A percentile compares a stretch with the other conserved stretches of the same genome.
These are phyloP conservation scores for Panicum hallii DNA, from an alignment of 202 grass and related monocot species.

Conservation along the genomic window DNA sequence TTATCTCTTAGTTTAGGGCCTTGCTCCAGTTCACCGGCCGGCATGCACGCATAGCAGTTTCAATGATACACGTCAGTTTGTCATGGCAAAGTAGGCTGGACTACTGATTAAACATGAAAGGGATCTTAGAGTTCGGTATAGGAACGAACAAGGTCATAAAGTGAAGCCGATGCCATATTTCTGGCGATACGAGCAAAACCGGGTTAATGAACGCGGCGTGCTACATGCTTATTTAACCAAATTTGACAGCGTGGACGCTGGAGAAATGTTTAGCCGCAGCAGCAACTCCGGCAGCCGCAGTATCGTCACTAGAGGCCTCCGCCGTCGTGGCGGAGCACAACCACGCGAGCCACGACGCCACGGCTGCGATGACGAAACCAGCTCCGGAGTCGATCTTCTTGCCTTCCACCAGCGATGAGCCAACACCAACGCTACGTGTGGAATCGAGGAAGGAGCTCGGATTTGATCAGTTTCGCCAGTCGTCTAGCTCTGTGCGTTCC, in stretches of 20 bases:
- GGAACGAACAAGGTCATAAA: no score
- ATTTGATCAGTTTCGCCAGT: not conserved
- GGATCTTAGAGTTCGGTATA: no score
- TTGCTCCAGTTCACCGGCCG: no score
- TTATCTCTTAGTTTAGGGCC: no score
- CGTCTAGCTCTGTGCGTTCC: not conserved
- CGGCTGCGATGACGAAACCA: not conserved
- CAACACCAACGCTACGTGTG: not conserved
- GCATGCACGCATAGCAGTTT: no score
- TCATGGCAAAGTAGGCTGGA: no score
- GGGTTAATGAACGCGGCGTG: not conserved
- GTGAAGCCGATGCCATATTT: no score
- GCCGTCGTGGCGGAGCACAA: not conserved
- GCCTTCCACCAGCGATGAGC: not conserved
- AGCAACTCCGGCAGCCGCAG: constrained; percentile 24
- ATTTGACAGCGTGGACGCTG: constrained; percentile 45
- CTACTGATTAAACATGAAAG: no score
- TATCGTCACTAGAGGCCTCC: not conserved
- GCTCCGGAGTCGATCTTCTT: not conserved
- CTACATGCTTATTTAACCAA: constrained; percentile 30
- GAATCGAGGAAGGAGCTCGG: no score
- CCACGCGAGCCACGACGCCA: not conserved
- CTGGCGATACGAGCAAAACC: no score
- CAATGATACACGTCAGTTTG: no score
- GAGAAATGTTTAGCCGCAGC: constrained; percentile 62